Base-by-base conservation (phyloP, 768 basidiomycete genomes). In the Lentinula boryana region DNA sequence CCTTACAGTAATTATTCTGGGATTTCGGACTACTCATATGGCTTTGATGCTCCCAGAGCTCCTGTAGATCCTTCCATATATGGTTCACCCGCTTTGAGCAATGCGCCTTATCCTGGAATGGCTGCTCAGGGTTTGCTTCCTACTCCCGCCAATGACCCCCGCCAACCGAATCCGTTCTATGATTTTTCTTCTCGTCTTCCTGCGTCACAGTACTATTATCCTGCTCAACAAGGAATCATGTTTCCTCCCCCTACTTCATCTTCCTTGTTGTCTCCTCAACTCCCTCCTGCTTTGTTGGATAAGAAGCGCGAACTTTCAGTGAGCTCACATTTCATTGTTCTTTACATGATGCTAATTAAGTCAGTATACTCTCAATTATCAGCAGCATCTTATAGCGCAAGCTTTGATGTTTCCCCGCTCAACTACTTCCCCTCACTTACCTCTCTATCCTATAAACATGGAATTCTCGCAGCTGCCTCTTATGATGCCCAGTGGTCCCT, bases 281-380 rank as follows among this genome's bases (percentile, higher is more conserved):
- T 83, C 31, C 68, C 72, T 36, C 66, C 77, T 46, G 69, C 78
- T 21, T 69, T 71, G 48, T 65, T 70, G 23, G 82, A 86, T 63
- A 88, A 86, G 69, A 88, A 87, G 64, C 75, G 76, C 53, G 81
- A 81, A 52, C 62, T 79, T 55, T 84, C 85, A 78, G 87, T 86
- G 65, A 23, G 70, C 50, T 65, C 32, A 35, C 40, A 40, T 64
- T 56, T 56, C 64, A 43, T 55, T 15, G 13, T 8, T 23, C 21
- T 38, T 40, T 62, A 44, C 21, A 57, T 56, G 32, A 38, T 10
- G 59, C 65, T 70, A 43, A 70, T 38, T 49, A 40, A 8, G 3
- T 56, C 35, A 80, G 79, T 80, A 75, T 67, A 75, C 74, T 66
- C 67, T 78, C 50, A 46, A 51, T 41, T 78, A 80, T 13, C 79